These are phyloP conservation scores for Tricholoma flavovirens DNA, from an alignment of 768 basidiomycete species.

Conservation along the genomic window DNA sequence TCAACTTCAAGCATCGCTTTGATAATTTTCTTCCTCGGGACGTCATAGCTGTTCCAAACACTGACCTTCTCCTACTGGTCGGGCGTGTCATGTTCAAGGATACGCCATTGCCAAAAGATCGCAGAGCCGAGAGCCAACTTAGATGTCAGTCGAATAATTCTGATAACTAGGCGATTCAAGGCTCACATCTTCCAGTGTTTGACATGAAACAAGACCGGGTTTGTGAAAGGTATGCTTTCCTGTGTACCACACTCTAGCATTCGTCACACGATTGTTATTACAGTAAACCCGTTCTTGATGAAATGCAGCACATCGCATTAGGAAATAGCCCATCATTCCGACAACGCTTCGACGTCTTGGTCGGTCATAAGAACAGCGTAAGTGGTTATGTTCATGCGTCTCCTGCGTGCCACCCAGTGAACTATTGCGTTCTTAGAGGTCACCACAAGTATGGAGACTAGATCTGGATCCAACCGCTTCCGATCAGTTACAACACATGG, in stretches of 20 bases:
- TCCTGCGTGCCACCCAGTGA: background rate
- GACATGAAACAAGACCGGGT: background rate
- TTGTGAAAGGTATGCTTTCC: background rate
- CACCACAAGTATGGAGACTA: constrained; percentile 1
- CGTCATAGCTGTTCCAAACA: background rate
- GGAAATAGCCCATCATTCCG: background rate
- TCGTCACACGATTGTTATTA: background rate
- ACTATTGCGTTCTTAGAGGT: background rate
- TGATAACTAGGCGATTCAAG: background rate
- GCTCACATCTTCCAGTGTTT: background rate
- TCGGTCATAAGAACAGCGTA: constrained; percentile 2
- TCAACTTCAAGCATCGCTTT: background rate
- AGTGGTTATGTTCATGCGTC: background rate
- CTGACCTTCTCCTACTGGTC: background rate
- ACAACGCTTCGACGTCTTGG: background rate
- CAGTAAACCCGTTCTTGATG: constrained; percentile 2
- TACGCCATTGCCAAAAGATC: background rate
- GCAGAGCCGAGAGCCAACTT: constrained; percentile 2
- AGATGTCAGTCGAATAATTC: background rate
- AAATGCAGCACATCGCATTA: constrained; percentile 2
- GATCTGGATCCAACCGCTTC: background rate
- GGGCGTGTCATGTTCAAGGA: background rate
- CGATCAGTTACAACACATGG: background rate
- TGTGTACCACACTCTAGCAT: background rate
- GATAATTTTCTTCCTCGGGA: background rate